These are phyloP conservation scores for Apocynum venetum DNA, from an alignment of 257 asterid species.

Conservation along the genomic window DNA sequence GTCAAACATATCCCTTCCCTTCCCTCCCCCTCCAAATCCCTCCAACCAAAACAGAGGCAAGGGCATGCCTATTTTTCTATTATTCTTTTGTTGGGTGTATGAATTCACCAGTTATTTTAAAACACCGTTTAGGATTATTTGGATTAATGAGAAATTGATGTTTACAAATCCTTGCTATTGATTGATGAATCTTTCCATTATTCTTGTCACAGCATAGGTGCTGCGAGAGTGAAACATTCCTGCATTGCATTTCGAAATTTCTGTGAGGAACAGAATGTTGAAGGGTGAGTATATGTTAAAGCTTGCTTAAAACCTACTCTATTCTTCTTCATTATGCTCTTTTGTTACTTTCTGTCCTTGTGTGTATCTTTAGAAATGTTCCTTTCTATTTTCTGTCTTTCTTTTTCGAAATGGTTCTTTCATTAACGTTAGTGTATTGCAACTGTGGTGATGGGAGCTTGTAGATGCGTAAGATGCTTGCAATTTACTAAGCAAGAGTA, in stretches of 20 bases:
- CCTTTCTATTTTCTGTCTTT: neutral
- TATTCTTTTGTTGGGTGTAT: neutral
- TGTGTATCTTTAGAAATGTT: neutral
- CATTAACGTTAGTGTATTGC: neutral
- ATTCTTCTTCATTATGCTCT: neutral
- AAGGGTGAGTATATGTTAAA: slow-evolving; percentile 40
- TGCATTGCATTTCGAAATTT: slow-evolving; percentile 60
- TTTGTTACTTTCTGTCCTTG: neutral
- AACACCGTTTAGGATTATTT: neutral
- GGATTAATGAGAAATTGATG: neutral
- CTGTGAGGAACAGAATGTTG: slow-evolving; percentile 54
- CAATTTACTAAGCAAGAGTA: slow-evolving; percentile 67
- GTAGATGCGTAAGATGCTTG: slow-evolving; percentile 68
- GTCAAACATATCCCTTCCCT: too few relatives aligned
- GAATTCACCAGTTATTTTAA: neutral
- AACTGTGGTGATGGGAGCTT: slow-evolving; percentile 3
- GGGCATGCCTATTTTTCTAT: too few relatives aligned
- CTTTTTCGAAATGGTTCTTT: neutral
- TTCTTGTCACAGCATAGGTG: slow-evolving; percentile 59
- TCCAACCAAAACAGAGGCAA: too few relatives aligned
- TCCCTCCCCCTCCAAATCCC: too few relatives aligned
- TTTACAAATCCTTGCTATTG: neutral
- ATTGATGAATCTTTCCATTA: neutral
- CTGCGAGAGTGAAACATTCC: slow-evolving; percentile 62
- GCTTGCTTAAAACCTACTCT: neutral